Percentiles rank a stretch among this genome's conserved stretches.
Evolutionary conservation across 2,329 filamentous ascomycete genomes (phyloP).

Genomic region (Fusarium pseudonygamai): DNA sequence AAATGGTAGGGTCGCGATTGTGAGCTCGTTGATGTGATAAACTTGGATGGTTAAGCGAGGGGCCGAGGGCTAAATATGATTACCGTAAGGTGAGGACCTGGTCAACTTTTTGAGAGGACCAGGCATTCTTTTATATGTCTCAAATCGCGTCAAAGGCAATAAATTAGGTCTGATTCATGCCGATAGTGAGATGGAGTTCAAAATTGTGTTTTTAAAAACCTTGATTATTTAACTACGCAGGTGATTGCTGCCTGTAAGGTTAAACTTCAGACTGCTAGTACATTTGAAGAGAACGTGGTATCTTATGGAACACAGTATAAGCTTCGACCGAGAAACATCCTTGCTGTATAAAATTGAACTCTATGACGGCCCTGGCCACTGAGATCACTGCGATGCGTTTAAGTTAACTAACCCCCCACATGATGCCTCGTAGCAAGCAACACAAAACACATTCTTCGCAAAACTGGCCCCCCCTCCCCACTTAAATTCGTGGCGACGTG

Average conservation of each 20-base stretch:
- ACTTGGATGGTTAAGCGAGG: too few species aligned
- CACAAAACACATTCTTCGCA: not conserved
- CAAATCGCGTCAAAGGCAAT: rapidly evolving
- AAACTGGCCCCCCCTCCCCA: rapidly evolving
- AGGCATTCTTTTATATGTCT: too few species aligned
- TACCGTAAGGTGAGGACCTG: too few species aligned
- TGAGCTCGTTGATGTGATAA: too few species aligned
- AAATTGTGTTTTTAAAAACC: not conserved
- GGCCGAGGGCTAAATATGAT: too few species aligned
- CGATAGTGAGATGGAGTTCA: rapidly evolving
- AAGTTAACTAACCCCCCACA: rapidly evolving
- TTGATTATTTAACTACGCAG: not conserved
- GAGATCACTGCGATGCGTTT: rapidly evolving
- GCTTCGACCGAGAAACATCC: not conserved
- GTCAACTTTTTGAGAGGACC: not conserved
- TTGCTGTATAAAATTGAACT: not conserved
- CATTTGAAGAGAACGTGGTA: rapidly evolving
- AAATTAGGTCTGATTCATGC: rapidly evolving
- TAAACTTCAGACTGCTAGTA: not conserved
- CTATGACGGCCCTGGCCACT: too few species aligned
- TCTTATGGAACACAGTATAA: not conserved
- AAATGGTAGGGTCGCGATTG: not conserved
- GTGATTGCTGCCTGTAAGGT: not conserved
- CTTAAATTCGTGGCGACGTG: not conserved
- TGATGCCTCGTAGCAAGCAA: rapidly evolving